Conservation (phyloP, 2,329 filamentous ascomycete genomes). For the Paecilomyces sp. region DNA sequence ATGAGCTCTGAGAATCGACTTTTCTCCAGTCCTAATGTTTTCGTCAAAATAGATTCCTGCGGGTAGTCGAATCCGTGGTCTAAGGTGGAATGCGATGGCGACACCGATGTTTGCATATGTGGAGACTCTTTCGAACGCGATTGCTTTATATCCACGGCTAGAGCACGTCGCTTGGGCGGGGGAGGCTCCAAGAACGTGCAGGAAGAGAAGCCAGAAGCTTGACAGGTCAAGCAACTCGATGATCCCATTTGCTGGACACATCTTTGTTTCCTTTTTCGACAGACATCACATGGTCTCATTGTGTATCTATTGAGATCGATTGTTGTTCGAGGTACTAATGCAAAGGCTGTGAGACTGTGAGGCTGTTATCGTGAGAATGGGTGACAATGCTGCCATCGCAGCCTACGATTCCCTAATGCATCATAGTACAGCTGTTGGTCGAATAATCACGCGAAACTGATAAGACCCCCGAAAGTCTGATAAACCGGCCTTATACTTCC, state of each 20-base stretch:
- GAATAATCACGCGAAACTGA: background rate
- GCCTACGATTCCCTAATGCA: background rate
- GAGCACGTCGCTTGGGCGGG: constrained; percentile 39
- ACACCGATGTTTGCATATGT: background rate
- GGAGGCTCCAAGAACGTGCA: constrained; percentile 74
- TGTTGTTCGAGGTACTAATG: background rate
- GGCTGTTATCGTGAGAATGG: background rate
- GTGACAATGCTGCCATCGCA: background rate
- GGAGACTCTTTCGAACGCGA: background rate
- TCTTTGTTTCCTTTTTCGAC: constrained; percentile 64
- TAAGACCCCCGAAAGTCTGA: background rate
- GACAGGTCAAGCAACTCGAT: constrained; percentile 65
- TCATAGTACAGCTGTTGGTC: background rate
- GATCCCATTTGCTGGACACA: constrained; percentile 75
- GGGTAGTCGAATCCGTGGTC: constrained; percentile 3
- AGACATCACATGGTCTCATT: constrained; percentile 58
- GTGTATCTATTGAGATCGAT: background rate
- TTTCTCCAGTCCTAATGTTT: constrained; percentile 4
- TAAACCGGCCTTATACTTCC: background rate
- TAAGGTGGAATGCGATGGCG: background rate
- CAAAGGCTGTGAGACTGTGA: background rate
- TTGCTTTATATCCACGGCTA: background rate
- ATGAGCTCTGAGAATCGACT: constrained; percentile 5
- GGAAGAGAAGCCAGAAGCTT: constrained; percentile 62
- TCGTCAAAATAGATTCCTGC: constrained; percentile 4